Evolutionary conservation across 768 basidiomycete genomes (phyloP), one percentile per base, ranked within the genome.

Genomic region (Rhodotorula kratochvilovae): DNA sequence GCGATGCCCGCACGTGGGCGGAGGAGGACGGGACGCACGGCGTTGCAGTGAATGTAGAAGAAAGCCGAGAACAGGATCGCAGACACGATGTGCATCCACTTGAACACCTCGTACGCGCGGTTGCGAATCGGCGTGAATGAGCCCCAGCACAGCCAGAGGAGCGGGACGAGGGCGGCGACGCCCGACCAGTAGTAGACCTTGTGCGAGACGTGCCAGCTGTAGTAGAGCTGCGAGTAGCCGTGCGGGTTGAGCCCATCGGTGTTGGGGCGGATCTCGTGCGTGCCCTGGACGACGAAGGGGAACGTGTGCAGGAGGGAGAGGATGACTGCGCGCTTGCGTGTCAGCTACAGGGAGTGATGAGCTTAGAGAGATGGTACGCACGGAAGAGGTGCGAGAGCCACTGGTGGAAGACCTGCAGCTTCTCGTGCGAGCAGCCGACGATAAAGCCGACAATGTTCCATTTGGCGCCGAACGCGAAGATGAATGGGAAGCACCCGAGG

Each of bases 401-500:
- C 33, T 74, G 75, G 39, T 77, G 77, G 63, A 68, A 76, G 8
- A 77, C 73, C 51, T 60, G 58, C 4, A 80, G 76, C 70, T 78
- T 78, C 53, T 80, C 79, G 54, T 80, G 78, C n/a, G 78, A 78
- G 54, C 70, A 59, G n/a, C 79, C 79, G 56, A 75, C 76, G 42
- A 77, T 54, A 50, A 78, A 71, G 13, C 72, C 74, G 55, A 79
- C 60, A 21, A 76, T 39, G 70, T 77, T 78, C 56, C 61, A 71
- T 57, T 79, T 79, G 33, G 76, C 73, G 19, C 71, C 78, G 60
- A 79, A 71, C 0, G 74, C 76, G 67, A 77, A 61, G 66, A 76
- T 76, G 72, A 78, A 77, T 19, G 74, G 76, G 58, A 74, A 78
- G 68, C 63, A 56, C 0, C 67, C 77, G 58, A 78, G 72, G 42